phyloP scores from a whole-genome alignment of 2,329 filamentous ascomycete species.

The Botryotinia globosa region DNA sequence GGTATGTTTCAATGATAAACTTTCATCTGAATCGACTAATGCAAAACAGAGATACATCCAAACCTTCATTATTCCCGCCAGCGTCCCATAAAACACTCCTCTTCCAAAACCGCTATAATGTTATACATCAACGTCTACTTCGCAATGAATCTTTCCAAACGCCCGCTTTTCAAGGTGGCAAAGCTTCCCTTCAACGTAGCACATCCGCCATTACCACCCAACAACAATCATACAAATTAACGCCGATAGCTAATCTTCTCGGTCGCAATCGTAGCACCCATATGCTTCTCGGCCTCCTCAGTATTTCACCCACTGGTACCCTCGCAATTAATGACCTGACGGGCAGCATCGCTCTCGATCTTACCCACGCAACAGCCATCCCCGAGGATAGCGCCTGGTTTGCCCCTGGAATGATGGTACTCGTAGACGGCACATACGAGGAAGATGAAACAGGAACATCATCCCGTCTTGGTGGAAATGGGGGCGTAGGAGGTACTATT shows the following conservation, averaged over 20 bases:
- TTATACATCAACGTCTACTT: conserved; percentile 87
- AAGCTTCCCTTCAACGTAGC: conserved; percentile 55
- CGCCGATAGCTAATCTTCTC: conserved; percentile 71
- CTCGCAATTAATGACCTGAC: conserved; percentile 83
- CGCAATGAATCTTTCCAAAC: conserved; percentile 92
- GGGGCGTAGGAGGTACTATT: conserved; percentile 83
- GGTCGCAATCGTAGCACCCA: conserved; percentile 82
- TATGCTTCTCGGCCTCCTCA: conserved; percentile 81
- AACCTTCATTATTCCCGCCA: conserved; percentile 69
- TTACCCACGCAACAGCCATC: conserved; percentile 76
- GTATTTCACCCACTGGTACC: conserved; percentile 74
- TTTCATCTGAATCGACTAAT: conserved; percentile 21
- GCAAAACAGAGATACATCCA: conserved; percentile 52
- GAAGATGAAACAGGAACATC: conserved; percentile 76
- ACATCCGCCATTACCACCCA: conserved; percentile 51
- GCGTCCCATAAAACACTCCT: conserved; percentile 78
- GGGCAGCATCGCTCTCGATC: conserved; percentile 80
- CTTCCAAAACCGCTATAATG: conserved; percentile 86
- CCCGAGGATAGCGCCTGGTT: conserved; percentile 90
- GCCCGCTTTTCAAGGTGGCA: conserved; percentile 66
- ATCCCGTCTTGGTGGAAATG: conserved; percentile 69
- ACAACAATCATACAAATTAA: conserved; percentile 78
- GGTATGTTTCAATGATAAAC: conserved; percentile 47
- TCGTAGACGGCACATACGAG: conserved; percentile 94
- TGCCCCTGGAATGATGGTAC: conserved; percentile 89